Evolutionary conservation across 2,329 filamentous ascomycete genomes (phyloP), one percentile per base, ranked within the genome.

Genomic region (Cadophora malorum): DNA sequence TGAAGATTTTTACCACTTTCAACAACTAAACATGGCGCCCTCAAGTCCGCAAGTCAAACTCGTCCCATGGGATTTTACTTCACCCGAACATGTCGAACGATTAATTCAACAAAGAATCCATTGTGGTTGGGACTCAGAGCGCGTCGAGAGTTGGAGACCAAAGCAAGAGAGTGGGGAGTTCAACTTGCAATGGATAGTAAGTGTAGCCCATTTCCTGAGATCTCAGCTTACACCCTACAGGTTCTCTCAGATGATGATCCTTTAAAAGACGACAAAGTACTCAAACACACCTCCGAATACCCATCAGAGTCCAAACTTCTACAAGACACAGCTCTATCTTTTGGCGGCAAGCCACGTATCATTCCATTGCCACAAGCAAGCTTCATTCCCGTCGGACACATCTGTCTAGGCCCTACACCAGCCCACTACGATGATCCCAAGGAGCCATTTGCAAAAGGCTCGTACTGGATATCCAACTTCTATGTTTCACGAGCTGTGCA

Each of bases 11-110:
- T 3, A 5, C 41, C 14, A 45, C 12, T 16, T 16, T 9, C 25
- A 14, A 47, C 35, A 7, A 31, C 9, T 4, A 50, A 49, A 21
- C 12, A 62, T 62, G 59, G 41, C 23, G 5, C 41, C 41, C 12
- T 9, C 50, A 49, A 70, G 64, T 50, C 64, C 68, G 9, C 76
- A 75, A 59, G 70, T 82, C 16, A 58, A 76, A 65, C 76, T 84
- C 49, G 74, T 84, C 23, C 82, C 82, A 9, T 85, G 80, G 80
- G 82, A 85, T 67, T 74, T 80, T 10, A 72, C 70, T 19, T 80
- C 78, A 55, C 75, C 76, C 9, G 74, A 75, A n/a, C 83, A 84
- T 64, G 74, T 77, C 41, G 69, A 79, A 65, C 76, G 83, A 47
- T 73, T 84, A 73, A 74, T 78, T 49, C 76, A 80, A 33, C 83